A percentile compares a stretch with the other conserved stretches of the same genome.
phyloP scores from a whole-genome alignment of 176 grass and related monocot species.

The Ensete glaucum region DNA sequence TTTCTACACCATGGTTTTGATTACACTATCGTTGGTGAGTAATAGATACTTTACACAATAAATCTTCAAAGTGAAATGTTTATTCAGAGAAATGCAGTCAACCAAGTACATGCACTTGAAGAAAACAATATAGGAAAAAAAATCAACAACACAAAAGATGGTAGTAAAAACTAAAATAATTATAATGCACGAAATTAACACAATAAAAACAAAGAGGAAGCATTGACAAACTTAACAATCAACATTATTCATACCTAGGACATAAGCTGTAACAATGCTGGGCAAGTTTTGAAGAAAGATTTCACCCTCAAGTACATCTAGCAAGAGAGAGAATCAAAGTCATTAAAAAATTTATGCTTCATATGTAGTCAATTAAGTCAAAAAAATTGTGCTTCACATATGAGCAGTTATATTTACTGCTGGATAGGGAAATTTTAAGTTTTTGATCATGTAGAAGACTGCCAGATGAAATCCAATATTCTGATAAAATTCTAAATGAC shows the following conservation, averaged over 20 bases:
- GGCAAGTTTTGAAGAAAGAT: conserved; percentile 99
- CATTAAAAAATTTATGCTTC: conserved; percentile 2
- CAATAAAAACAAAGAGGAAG: conserved; percentile 2
- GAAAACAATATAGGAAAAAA: background rate
- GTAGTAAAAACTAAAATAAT: background rate
- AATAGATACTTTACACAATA: background rate
- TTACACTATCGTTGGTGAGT: background rate
- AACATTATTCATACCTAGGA: conserved; percentile 54
- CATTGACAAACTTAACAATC: background rate
- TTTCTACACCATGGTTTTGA: background rate
- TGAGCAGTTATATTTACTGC: background rate
- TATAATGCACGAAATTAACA: background rate
- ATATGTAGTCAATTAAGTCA: background rate
- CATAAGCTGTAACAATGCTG: conserved; percentile 70
- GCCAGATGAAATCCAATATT: background rate
- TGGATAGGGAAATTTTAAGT: background rate
- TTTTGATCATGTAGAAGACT: background rate
- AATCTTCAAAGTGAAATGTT: background rate
- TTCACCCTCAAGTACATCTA: conserved; percentile 95
- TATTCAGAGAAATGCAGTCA: background rate
- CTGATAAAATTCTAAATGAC: background rate
- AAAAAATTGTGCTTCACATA: background rate
- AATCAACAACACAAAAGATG: background rate
- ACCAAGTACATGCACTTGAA: background rate
- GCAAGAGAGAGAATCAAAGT: conserved; percentile 18